Conservation (phyloP, 352 stramenopile genomes). For the Thalassiosira hispida region DNA sequence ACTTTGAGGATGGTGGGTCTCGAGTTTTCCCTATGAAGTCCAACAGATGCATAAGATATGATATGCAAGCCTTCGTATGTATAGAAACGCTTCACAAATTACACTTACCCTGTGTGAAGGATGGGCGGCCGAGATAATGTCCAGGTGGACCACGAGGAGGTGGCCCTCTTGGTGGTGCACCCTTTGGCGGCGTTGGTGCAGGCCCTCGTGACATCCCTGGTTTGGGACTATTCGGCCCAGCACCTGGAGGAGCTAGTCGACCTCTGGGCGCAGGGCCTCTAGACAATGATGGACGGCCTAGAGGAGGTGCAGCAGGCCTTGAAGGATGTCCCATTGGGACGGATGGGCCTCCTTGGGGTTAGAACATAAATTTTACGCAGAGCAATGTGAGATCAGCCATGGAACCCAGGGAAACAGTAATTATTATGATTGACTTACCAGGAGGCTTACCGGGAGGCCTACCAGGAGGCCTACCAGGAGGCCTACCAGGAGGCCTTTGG, state of each 20-base stretch:
- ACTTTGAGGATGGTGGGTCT: constrained; percentile 38
- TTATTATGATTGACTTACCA: background rate
- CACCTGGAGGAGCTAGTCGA: constrained; percentile 33
- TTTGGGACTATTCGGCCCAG: background rate
- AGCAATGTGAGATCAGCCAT: background rate
- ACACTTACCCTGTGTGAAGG: constrained; percentile 25
- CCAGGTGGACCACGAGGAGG: constrained; percentile 58
- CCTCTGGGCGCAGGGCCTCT: constrained; percentile 43
- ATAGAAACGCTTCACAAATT: background rate
- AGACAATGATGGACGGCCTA: no score
- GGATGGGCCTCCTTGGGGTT: background rate
- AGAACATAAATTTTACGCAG: background rate
- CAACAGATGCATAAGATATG: background rate
- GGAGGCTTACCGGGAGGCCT: background rate
- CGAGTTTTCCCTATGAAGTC: background rate
- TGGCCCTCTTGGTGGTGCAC: constrained; percentile 55
- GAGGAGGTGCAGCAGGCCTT: constrained; percentile 54
- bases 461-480: background rate
- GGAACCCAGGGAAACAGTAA: background rate
- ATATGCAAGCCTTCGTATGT: background rate
- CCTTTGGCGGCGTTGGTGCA: constrained; percentile 53
- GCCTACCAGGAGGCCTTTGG: constrained; percentile 3
- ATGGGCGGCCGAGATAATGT: constrained; percentile 38
- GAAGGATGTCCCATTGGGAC: background rate
- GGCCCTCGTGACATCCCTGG: constrained; percentile 11